These are phyloP conservation scores for Phytophthora brassicae DNA, from an alignment of 352 stramenopile genomes.

Conservation along the genomic window DNA sequence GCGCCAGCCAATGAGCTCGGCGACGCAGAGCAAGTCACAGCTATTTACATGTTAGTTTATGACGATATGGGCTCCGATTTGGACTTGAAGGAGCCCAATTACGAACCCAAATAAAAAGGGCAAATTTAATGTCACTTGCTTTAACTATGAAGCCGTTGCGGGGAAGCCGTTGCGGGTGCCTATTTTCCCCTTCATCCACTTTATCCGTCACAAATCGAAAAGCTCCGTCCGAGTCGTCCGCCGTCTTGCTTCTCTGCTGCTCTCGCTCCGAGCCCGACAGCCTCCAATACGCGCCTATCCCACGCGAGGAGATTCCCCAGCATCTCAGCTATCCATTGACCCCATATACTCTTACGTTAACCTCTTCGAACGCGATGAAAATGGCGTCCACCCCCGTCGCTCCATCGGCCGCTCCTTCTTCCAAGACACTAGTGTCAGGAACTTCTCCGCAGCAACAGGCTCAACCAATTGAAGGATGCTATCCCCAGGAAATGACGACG, in stretches of 20 bases:
- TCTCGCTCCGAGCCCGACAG: neutral
- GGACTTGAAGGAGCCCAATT: neutral
- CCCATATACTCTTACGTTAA: neutral
- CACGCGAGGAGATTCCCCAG: neutral
- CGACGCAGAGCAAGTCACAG: slow-evolving; percentile 16
- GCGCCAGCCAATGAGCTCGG: slow-evolving; percentile 24
- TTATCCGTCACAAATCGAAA: slow-evolving; percentile 22
- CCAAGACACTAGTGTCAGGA: neutral
- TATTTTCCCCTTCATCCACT: neutral
- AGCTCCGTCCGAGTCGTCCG: slow-evolving; percentile 2
- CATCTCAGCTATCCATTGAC: neutral
- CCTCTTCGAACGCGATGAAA: slow-evolving; percentile 17
- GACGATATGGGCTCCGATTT: neutral
- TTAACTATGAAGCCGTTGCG: neutral
- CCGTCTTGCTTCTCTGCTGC: neutral
- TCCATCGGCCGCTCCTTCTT: slow-evolving; percentile 4
- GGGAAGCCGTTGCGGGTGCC: neutral
- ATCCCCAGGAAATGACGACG: slow-evolving; percentile 56
- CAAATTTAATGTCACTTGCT: neutral
- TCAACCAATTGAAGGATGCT: neutral
- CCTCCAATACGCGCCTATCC: neutral
- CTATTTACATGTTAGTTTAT: neutral
- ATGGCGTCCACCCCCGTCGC: slow-evolving; percentile 35
- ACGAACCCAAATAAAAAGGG: neutral
- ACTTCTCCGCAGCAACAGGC: slow-evolving; percentile 24